These are phyloP conservation scores for Picea mariana DNA, from an alignment of 83 land plant genomes.

Conservation along the genomic window DNA sequence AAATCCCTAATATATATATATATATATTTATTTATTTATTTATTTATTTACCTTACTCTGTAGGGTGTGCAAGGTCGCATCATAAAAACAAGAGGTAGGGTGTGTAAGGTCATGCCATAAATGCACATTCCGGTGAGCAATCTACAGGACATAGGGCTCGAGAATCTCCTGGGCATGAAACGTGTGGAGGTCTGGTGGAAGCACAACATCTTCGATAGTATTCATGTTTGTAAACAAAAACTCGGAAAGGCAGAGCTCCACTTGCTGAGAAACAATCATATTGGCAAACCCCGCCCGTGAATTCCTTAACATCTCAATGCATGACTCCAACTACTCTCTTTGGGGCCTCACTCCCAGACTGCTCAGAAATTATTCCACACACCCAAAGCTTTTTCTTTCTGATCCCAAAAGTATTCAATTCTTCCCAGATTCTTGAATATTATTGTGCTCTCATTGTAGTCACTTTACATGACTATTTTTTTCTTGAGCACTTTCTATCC, in stretches of 20 bases:
- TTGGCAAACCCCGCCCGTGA: conserved; percentile 36
- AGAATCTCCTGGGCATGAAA: conserved; percentile 70
- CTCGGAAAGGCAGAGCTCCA: conserved; percentile 58
- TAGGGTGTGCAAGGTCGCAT: too few species aligned
- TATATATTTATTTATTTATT: too few species aligned
- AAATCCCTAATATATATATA: too few species aligned
- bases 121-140: too few species aligned
- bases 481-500: too few species aligned
- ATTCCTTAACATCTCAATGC: conserved; percentile 26
- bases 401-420: too few species aligned
- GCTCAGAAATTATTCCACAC: conserved; percentile 38
- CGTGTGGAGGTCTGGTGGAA: conserved; percentile 59
- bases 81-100: too few species aligned
- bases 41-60: too few species aligned
- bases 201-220: conserved; percentile 51
- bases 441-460: too few species aligned
- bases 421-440: too few species aligned
- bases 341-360: conserved; percentile 44
- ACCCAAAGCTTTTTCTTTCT: conserved; percentile 5
- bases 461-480: too few species aligned
- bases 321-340: conserved; percentile 59
- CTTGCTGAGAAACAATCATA: conserved; percentile 37
- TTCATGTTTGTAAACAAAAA: conserved; percentile 74
- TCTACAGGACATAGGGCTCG: conserved; percentile 88
- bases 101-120: too few species aligned